These are phyloP conservation scores for Candida peoriensis DNA, from an alignment of 805 yeast species.

Conservation along the genomic window DNA sequence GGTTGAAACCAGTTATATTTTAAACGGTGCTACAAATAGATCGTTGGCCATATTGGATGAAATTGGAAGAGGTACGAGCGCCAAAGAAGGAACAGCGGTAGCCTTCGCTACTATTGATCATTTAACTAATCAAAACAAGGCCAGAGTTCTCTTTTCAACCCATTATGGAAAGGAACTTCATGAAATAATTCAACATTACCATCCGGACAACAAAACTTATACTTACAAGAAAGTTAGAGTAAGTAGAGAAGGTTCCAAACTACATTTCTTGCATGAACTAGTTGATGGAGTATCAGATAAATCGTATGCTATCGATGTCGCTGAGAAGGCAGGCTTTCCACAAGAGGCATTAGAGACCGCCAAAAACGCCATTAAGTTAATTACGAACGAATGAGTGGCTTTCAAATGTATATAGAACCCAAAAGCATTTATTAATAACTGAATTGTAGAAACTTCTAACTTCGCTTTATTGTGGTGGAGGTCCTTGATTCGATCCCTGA, in stretches of 20 bases:
- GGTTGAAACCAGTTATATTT: constrained; percentile 86
- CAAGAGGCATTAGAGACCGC: constrained; percentile 84
- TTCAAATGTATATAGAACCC: too few relatives aligned
- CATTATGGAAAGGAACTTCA: constrained; percentile 90
- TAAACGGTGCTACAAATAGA: constrained; percentile 70
- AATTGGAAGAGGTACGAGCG: constrained; percentile 73
- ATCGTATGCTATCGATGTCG: constrained; percentile 96
- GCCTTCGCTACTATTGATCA: constrained; percentile 94
- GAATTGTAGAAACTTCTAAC: too few relatives aligned
- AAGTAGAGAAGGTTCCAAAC: constrained; percentile 41
- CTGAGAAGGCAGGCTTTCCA: constrained; percentile 91
- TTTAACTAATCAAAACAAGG: constrained; percentile 60
- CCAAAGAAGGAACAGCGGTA: constrained; percentile 94
- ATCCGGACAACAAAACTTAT: constrained; percentile 71
- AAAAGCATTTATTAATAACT: too few relatives aligned
- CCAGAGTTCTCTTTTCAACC: constrained; percentile 89
- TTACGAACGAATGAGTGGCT: too few relatives aligned
- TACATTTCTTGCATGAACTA: constrained; percentile 78
- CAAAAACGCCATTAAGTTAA: constrained; percentile 43
- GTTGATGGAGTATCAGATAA: constrained; percentile 90
- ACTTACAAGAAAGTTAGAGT: constrained; percentile 41
- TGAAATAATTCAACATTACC: constrained; percentile 53
- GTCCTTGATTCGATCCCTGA: neutral
- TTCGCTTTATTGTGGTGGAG: too few relatives aligned
- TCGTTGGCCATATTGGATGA: constrained; percentile 92